Conservation (phyloP, 192 early-diverging fungal species). For the Dissophora globulifera region DNA sequence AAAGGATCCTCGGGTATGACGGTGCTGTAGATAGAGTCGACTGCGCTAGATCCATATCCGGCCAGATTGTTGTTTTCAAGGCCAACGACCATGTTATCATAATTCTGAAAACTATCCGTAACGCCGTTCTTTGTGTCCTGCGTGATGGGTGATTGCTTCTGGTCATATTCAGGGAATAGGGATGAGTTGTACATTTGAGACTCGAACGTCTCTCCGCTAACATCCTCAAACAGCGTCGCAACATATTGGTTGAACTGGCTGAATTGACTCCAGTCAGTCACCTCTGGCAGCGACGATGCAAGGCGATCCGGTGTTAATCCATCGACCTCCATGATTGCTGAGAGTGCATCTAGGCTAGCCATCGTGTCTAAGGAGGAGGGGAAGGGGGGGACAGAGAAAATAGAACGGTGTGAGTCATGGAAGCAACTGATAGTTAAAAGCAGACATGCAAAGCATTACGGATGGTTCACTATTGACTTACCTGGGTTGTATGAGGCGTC, state of each 20-base stretch:
- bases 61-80: neutral
- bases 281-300: slow-evolving; percentile 16
- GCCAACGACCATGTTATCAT: neutral
- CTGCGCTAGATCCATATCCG: neutral
- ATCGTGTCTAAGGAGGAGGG: slow-evolving; percentile 28
- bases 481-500: slow-evolving; percentile 49
- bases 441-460: neutral
- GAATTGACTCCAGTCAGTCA: slow-evolving; percentile 38
- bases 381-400: neutral
- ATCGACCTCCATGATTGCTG: slow-evolving; percentile 26
- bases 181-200: slow-evolving; percentile 20
- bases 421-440: too few species aligned
- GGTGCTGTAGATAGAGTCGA: slow-evolving; percentile 22
- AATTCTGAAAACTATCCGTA: neutral
- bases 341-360: slow-evolving; percentile 36
- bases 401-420: too few species aligned
- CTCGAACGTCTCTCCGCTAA: slow-evolving; percentile 42
- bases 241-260: slow-evolving; percentile 47
- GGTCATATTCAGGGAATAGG: slow-evolving; percentile 42
- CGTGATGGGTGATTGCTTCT: slow-evolving; percentile 12
- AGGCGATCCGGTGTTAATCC: slow-evolving; percentile 29
- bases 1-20: slow-evolving; percentile 16
- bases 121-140: slow-evolving; percentile 2
- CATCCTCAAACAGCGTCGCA: slow-evolving; percentile 36
- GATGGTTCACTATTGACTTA: slow-evolving; percentile 10